Evolutionary conservation across 306 rosid species (phyloP).

Genomic region (Castanea mollissima): DNA sequence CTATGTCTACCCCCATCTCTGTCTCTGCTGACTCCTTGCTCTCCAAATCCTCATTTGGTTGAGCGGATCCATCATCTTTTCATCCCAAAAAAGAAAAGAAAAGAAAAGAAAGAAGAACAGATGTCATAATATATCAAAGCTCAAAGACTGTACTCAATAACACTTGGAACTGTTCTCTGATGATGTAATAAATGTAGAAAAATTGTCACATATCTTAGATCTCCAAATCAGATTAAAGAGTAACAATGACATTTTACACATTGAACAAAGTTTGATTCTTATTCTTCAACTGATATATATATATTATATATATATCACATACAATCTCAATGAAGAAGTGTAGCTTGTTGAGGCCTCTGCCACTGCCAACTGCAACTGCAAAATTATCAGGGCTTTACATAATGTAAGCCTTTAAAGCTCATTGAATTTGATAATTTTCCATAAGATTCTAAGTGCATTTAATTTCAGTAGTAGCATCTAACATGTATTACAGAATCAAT

Average conservation of each 20-base stretch:
- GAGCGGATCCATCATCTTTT: conserved; percentile 22
- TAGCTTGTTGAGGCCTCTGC: background rate
- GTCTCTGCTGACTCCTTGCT: conserved; percentile 32
- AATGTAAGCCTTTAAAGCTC: background rate
- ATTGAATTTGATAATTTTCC: background rate
- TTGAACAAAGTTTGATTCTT: background rate
- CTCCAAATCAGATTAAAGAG: background rate
- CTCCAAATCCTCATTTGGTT: conserved; percentile 34
- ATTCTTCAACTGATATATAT: background rate
- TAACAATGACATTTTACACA: too few species aligned
- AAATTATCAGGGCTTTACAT: background rate
- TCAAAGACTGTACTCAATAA: background rate
- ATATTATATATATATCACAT: background rate
- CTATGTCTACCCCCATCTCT: conserved; percentile 46
- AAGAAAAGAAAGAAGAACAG: too few species aligned
- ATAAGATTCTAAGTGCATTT: background rate
- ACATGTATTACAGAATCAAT: background rate
- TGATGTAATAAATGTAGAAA: background rate
- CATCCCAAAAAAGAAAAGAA: background rate
- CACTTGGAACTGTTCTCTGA: background rate
- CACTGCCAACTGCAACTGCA: background rate
- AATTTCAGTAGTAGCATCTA: background rate
- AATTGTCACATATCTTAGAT: background rate
- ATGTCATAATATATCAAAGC: background rate
- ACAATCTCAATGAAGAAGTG: background rate